Base-by-base conservation (phyloP, 805 yeast genomes). In the Yarrowia phangngaensis region DNA sequence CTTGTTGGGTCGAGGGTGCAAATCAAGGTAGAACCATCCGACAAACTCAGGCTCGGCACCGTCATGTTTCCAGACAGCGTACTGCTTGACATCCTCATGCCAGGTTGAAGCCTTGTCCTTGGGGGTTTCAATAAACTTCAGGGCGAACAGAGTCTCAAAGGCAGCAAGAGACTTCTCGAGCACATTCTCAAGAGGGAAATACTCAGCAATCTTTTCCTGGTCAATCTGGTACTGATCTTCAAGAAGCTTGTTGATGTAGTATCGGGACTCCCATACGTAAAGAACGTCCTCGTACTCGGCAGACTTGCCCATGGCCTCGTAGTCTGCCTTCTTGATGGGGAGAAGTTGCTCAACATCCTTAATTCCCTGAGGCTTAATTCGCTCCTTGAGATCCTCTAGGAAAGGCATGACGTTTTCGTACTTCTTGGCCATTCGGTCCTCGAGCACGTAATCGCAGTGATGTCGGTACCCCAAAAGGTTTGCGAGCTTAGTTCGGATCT, bases 1-100 rank as follows among this genome's bases (percentile, higher is more conserved):
- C 63, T 86, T 85, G 56, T 90, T 89, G 51, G 79, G 82, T 61
- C 95, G 75, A 55, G 95, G 95, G 64, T 84, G 89, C 59, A 85
- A 68, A 64, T 86, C 95, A 54, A 86, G 78, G 64, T 79, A 82
- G 40, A 86, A 65, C 77, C 85, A 83, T 20, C 95, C 95, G 52
- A 78, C 74, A 65, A 86, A 85, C 52, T 70, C 74, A 12, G 45
- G 45, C 34, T 29, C 35, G 14, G 61, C 57, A 23, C 61, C 60
- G 56, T 80, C 85, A 58, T 74, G 66, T 54, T 74, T 73, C 82
- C 85, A 84, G 46, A 61, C 62, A 3, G 84, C 78, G 60, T 78
- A 78, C 59, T 79, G 83, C 54, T 76, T 78, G 13, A 84, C 92
- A 60, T 85, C 95, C 50, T 72, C 75, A 60, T 86, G 89, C 95